Evolutionary conservation across 352 stramenopile species (phyloP).

Genomic region (Pythium coloratum): DNA sequence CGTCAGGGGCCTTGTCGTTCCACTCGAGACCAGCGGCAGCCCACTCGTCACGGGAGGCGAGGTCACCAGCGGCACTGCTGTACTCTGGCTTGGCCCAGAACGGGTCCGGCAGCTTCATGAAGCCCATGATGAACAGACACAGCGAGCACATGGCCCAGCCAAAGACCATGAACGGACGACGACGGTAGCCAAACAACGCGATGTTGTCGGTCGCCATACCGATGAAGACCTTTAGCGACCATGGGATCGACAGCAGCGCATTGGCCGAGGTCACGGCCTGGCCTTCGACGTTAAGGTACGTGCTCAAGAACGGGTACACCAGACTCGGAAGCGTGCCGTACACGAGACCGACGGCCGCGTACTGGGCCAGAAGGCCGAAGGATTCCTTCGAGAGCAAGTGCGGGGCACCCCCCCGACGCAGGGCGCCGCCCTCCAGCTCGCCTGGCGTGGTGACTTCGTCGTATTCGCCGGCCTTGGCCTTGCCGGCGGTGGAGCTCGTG

Average conservation of each 20-base stretch:
- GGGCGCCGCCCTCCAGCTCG: conserved; percentile 21
- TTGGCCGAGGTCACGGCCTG: conserved; percentile 26
- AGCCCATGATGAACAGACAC: conserved; percentile 31
- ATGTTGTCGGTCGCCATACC: conserved; percentile 39
- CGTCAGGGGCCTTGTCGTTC: conserved; percentile 27
- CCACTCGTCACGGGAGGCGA: not conserved
- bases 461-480: conserved; percentile 22
- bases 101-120: conserved; percentile 25
- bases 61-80: not conserved
- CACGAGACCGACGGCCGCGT: conserved; percentile 31
- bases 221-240: conserved; percentile 43
- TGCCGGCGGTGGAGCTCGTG: conserved; percentile 23
- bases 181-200: conserved; percentile 38
- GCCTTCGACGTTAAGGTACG: conserved; percentile 34
- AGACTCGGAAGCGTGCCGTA: conserved; percentile 33
- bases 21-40: conserved; percentile 7
- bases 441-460: conserved; percentile 17
- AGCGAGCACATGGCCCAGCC: conserved; percentile 29
- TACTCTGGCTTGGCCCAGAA: conserved; percentile 25
- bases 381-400: conserved; percentile 29
- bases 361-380: conserved; percentile 32
- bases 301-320: conserved; percentile 32
- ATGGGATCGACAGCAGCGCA: conserved; percentile 32
- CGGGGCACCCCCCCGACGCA: conserved; percentile 25
- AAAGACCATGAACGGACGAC: conserved; percentile 40